Evolutionary conservation across 768 basidiomycete species (phyloP), one percentile per base, ranked within the genome.

Genomic region (Trametes maxima): DNA sequence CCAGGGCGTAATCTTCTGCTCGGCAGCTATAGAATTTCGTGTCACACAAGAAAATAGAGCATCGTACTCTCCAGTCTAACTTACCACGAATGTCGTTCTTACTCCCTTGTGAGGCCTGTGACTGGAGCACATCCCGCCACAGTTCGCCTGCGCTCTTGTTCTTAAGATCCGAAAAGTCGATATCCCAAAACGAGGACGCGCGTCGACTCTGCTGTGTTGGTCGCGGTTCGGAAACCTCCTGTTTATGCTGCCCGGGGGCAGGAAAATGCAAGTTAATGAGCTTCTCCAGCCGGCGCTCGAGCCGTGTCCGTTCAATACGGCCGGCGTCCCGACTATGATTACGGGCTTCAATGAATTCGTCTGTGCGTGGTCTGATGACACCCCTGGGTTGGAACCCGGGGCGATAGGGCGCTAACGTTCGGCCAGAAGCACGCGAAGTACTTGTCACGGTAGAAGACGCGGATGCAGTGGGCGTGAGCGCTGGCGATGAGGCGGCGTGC

Each of bases 1-100:
- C 96, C 96, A 99, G 5, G 94, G 94, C 2, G 97, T 94, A 66
- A 99, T 95, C 45, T 83, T 79, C 73, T 96, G 95, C 74, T 99
- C 96, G 3, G 87, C 88, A 54, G 82, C 89, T 91, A 45, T 33
- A 8, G 45, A 48, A 36, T 35, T 54, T 39, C 13, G 11, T 25
- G 28, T 49, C 43, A 57, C 28, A 4, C n/a, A 17, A 51, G 21
- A 5, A 11, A 1, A n/a, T 2, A 11, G 10, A 51, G 17, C n/a
- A 17, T 4, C 16, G 11, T 4, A 22, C 57, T 17, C 16, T 19
- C 45, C 42, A 19, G 43, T n/a, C 1, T 2, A 21, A 54, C 57
- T 53, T 68, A 92, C 92, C 86, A 78, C 93, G 79, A 48, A 90
- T 82, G 64, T 90, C 85, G 17, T 74, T 77, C 63, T 86, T 87